phyloP scores from a whole-genome alignment of 371 early-diverging fungal species.

The Saksenaea oblongispora region DNA sequence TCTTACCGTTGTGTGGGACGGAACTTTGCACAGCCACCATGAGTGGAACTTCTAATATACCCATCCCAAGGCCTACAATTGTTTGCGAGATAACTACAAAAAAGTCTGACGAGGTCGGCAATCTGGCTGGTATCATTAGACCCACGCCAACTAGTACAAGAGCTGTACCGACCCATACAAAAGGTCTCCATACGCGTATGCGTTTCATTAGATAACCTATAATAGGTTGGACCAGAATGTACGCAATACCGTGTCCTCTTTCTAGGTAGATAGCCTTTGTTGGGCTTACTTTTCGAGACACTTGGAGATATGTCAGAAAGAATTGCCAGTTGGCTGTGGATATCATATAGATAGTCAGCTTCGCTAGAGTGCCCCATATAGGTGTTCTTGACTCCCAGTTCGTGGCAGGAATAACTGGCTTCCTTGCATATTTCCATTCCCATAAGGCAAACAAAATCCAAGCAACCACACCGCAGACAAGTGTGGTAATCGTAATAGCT shows the following conservation, averaged over 20 bases:
- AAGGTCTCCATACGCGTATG: conserved; percentile 42
- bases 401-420: conserved; percentile 46
- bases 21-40: conserved; percentile 40
- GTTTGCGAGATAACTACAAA: conserved; percentile 39
- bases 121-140: conserved; percentile 47
- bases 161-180: conserved; percentile 63
- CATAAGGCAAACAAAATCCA: conserved; percentile 34
- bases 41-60: conserved; percentile 30
- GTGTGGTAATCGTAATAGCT: conserved; percentile 1
- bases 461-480: neutral
- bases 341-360: conserved; percentile 40
- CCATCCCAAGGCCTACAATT: conserved; percentile 41
- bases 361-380: conserved; percentile 40
- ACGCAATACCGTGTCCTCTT: conserved; percentile 37
- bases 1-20: conserved; percentile 33
- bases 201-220: conserved; percentile 38
- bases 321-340: conserved; percentile 41
- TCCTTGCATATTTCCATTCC: conserved; percentile 41
- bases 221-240: conserved; percentile 24
- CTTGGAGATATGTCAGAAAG: conserved; percentile 44
- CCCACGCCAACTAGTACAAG: conserved; percentile 44
- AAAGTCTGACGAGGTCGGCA: conserved; percentile 23
- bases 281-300: conserved; percentile 35
- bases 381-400: conserved; percentile 47
- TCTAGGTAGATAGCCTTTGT: conserved; percentile 32